Base-by-base conservation (phyloP, 768 basidiomycete species). In the Boletellus sp. region DNA sequence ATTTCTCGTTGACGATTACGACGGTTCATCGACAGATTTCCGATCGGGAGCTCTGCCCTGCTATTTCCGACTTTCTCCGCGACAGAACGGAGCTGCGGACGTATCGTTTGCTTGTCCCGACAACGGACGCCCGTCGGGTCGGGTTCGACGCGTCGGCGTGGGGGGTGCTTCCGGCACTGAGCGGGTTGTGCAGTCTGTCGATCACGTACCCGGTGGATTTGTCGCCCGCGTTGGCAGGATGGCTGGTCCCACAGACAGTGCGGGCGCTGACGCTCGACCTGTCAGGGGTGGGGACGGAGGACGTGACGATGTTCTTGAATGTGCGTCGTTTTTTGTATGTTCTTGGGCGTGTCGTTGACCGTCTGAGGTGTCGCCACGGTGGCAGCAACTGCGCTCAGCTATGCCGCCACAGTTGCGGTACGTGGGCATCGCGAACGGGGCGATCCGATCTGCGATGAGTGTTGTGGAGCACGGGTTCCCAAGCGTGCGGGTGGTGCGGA, bases 101-200 rank as follows among this genome's bases (percentile, higher is more conserved):
- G 0, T 73, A 87, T 22, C 70, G 74, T 38, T 71, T 87, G 1
- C 71, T 76, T 11, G 74, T 74, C 2, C 67, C 74, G 4, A 60
- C 61, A 6, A 60, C 62, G 15, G 76, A 78, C 42, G 77, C 79
- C 55, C 71, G 70, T 52, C 71, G 74, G 7, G 73, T 83, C 10
- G 86, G 86, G 23, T 87, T 84, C 55, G 81, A 86, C 53, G 82
- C 85, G 0, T 77, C 81, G 1, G 73, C 81, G 7, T 87, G 84
- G 85, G 85, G 85, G 10, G 80, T 87, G 8, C 69, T 89, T 10
- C 85, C 85, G 0, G 75, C 75, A 6, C 65, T 89, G 22, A 64
- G 68, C 16, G 71, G 71, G 12, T 63, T 89, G 44, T 74, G 67
- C n/a, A 75, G 73, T 34, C 62, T 88, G 48, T 75, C 72, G 45